A percentile compares a stretch with the other conserved stretches of the same genome.
Conservation (phyloP, 164 flowering plant genomes). For the Amborella trichopoda region DNA sequence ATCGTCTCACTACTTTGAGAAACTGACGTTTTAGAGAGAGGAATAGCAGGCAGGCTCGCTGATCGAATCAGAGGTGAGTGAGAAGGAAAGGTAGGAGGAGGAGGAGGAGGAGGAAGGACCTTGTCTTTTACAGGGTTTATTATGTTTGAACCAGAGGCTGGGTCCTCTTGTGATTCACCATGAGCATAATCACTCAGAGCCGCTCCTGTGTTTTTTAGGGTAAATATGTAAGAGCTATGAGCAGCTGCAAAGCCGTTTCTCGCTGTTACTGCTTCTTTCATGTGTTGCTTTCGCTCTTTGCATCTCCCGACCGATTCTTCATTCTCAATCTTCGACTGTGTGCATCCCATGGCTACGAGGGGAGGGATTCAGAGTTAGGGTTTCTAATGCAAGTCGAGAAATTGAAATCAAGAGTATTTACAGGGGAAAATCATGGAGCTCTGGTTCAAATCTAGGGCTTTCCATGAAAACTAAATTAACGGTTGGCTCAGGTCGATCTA, state of each 20-base stretch:
- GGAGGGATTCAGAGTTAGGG: no score
- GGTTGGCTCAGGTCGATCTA: no score
- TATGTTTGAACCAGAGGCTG: background rate
- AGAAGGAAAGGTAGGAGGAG: conserved; percentile 56
- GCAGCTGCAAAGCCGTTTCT: conserved; percentile 77
- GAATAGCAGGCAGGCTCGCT: conserved; percentile 47
- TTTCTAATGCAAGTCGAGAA: no score
- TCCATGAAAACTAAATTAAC: no score
- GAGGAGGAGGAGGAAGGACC: conserved; percentile 23
- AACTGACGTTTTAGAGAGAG: conserved; percentile 10
- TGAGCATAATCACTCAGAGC: conserved; percentile 71
- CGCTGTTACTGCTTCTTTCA: conserved; percentile 58
- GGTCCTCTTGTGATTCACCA: conserved; percentile 37
- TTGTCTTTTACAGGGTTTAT: conserved; percentile 9
- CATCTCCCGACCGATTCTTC: conserved; percentile 80
- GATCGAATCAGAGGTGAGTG: conserved; percentile 39
- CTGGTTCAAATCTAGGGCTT: no score
- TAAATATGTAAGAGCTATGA: conserved; percentile 54
- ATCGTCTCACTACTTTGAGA: conserved; percentile 10
- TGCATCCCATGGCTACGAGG: conserved; percentile 92
- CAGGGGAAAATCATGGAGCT: no score
- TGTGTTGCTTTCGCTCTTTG: conserved; percentile 57
- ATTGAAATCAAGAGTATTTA: no score
- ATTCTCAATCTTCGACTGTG: conserved; percentile 74
- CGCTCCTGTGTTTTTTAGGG: conserved; percentile 75